Evolutionary conservation across 495 filamentous ascomycete genomes (phyloP), one percentile per base, ranked within the genome.

Genomic region (Letharia lupina): DNA sequence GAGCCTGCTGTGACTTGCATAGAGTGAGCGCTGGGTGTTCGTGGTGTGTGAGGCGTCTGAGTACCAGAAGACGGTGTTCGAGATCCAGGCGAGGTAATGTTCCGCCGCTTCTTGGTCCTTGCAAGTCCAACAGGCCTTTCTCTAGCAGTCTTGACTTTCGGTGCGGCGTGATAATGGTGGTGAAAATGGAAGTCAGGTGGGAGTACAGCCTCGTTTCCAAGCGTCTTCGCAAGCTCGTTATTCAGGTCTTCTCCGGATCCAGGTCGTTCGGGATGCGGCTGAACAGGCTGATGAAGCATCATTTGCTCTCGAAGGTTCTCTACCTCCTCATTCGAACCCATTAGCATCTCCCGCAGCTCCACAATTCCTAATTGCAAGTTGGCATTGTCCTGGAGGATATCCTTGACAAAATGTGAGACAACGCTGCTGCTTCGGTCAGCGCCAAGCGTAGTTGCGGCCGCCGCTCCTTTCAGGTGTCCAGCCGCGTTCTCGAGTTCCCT

Each of bases 371-470:
- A 81, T 72, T 97, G 93, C 60, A 98, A 78, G 69, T 91, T 95
- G 18, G 91, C 91, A 72, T 98, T 98, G 73, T 98, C 93, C 71
- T 95, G 89, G 45, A 98, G 76, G 57, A 98, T 92, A 70, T 97
- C 93, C 72, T 91, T 91, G 64, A 98, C 93, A 67, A 98, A 97
- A 70, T 91, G 89, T 44, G 90, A 92, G 11, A 97, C 89, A 18
- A 95, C 91, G 64, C 76, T 84, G 63, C 79, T 84, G 47, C 83
- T 82, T 10, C 83, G 81, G 58, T 80, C 80, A 13, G 82, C 82
- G 9, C 81, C 80, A 66, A 86, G 72, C 31, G 84, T 83, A 63
- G 81, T 87, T 40, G 83, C 80, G 4, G 87, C 88, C 3, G 89
- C 89, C 4, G 89, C 89, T 18, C 89, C 89, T 74, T 91, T 94